A percentile compares a stretch with the other conserved stretches of the same genome.
These are phyloP conservation scores for Leccinum longicurvipes DNA, from an alignment of 768 basidiomycete genomes.

Conservation along the genomic window DNA sequence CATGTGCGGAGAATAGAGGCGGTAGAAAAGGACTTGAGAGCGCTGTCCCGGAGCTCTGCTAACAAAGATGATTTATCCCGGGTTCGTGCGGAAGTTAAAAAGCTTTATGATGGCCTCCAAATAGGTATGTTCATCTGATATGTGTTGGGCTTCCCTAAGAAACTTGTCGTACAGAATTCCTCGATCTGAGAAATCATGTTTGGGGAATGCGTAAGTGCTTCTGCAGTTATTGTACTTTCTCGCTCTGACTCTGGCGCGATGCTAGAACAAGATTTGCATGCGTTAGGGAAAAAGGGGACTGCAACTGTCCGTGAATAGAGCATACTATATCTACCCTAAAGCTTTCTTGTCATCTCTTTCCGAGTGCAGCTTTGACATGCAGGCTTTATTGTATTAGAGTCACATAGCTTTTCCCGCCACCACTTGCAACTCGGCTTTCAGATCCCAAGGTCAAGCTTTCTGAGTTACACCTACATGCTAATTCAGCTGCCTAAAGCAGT, in stretches of 20 bases:
- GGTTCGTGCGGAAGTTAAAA: constrained; percentile 80
- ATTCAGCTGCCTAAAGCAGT: too few relatives aligned
- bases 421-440: not conserved
- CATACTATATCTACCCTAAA: constrained; percentile 11
- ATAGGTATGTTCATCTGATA: constrained; percentile 49
- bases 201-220: constrained; percentile 80
- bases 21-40: constrained; percentile 87
- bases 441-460: not conserved
- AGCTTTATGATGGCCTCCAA: constrained; percentile 79
- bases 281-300: constrained; percentile 64
- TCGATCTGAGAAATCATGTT: constrained; percentile 76
- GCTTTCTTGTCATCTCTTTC: not conserved
- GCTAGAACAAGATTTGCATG: constrained; percentile 77
- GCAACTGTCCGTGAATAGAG: constrained; percentile 54
- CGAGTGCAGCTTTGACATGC: not conserved
- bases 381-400: not conserved
- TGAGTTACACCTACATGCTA: not conserved
- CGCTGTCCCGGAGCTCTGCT: constrained; percentile 59
- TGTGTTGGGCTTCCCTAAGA: not conserved
- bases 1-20: constrained; percentile 81
- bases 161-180: constrained; percentile 51
- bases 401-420: not conserved
- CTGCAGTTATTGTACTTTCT: not conserved
- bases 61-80: constrained; percentile 79
- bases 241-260: not conserved